Percentiles rank a stretch among this genome's conserved stretches.
Evolutionary conservation across 2,329 filamentous ascomycete species (phyloP).

Genomic region (Ilyonectria sp.): DNA sequence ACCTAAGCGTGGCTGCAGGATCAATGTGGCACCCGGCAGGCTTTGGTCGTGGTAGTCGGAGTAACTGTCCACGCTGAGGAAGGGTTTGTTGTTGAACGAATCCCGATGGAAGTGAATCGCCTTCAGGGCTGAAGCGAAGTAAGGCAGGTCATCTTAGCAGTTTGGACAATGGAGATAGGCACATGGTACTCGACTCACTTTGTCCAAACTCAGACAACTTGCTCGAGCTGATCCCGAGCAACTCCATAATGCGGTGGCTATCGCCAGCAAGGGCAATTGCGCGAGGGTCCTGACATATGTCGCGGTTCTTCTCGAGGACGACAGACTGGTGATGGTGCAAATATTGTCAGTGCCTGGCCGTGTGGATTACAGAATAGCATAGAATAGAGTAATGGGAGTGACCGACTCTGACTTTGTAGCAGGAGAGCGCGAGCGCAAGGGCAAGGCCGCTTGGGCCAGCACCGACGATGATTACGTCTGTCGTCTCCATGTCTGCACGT

Average conservation of each 20-base stretch:
- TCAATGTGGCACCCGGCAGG: neutral
- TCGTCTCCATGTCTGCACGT: neutral
- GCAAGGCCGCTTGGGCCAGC: neutral
- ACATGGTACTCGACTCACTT: neutral
- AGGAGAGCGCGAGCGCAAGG: neutral
- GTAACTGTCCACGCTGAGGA: neutral
- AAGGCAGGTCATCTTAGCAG: neutral
- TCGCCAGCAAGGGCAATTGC: neutral
- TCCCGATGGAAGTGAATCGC: neutral
- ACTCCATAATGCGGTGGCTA: neutral
- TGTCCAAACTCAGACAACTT: neutral
- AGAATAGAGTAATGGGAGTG: neutral
- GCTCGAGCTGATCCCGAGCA: slow-evolving; percentile 1
- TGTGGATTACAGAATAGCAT: neutral
- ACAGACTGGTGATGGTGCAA: neutral
- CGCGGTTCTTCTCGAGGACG: neutral
- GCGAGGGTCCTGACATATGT: neutral
- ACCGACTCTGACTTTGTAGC: neutral
- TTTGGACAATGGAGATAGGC: neutral
- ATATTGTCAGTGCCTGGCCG: neutral
- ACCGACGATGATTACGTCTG: neutral
- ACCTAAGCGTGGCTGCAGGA: neutral
- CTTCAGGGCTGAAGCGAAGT: neutral
- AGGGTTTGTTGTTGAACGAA: neutral
- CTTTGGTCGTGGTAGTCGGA: neutral